These are phyloP conservation scores for Blastomyces percursus DNA, from an alignment of 2,329 filamentous ascomycete species.

Conservation along the genomic window DNA sequence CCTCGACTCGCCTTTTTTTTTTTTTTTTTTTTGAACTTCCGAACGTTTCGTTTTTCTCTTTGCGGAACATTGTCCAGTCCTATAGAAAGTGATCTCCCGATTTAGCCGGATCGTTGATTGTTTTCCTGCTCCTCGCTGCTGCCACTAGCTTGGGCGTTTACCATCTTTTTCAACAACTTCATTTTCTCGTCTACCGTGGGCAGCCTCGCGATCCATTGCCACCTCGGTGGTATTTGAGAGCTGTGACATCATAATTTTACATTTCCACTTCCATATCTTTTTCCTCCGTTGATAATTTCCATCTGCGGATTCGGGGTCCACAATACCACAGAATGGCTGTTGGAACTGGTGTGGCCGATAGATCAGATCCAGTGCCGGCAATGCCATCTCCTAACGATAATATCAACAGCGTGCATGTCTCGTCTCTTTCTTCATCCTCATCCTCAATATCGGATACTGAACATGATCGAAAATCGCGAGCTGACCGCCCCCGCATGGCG, in stretches of 20 bases:
- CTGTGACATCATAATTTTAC: neutral
- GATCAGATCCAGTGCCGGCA: constrained; percentile 29
- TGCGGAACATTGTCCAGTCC: neutral
- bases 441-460: constrained; percentile 40
- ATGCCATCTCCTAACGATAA: constrained; percentile 27
- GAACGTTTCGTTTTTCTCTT: neutral
- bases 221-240: neutral
- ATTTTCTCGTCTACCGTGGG: constrained; percentile 1
- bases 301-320: neutral
- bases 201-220: neutral
- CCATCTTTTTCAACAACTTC: neutral
- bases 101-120: neutral
- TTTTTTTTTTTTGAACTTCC: too few relatives aligned
- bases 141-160: neutral
- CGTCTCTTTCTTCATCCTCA: constrained; percentile 35
- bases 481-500: constrained; percentile 54
- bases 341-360: constrained; percentile 26
- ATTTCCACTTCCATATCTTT: neutral
- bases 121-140: neutral
- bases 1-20: neutral
- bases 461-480: constrained; percentile 34
- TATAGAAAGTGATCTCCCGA: neutral
- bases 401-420: constrained; percentile 31
- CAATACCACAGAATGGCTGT: constrained; percentile 25
- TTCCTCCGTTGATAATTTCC: neutral